Evolutionary conservation across 164 flowering plant species (phyloP).

Genomic region (Piper longum): DNA sequence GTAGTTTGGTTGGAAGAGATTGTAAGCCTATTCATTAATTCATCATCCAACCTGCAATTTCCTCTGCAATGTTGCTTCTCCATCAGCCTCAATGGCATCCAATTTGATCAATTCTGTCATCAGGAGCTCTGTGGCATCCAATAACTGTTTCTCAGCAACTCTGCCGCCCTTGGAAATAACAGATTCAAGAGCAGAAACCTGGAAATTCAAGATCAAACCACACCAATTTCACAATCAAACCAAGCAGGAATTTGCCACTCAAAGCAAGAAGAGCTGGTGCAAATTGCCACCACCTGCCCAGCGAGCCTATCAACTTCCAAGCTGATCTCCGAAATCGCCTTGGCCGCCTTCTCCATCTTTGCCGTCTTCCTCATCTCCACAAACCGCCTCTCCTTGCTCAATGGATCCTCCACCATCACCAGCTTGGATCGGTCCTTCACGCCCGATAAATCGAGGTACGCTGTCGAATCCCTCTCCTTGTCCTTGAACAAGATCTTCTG

Average conservation of each 20-base stretch:
- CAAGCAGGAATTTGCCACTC: no score
- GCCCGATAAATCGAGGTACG: slow-evolving; percentile 54
- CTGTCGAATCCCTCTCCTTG: slow-evolving; percentile 68
- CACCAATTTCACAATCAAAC: no score
- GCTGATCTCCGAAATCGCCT: slow-evolving; percentile 60
- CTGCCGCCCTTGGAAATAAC: slow-evolving; percentile 54
- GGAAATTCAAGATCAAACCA: slow-evolving; percentile 1
- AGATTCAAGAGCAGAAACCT: slow-evolving; percentile 82
- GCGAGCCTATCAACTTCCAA: slow-evolving; percentile 75
- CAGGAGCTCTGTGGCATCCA: slow-evolving; percentile 57
- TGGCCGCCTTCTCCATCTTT: slow-evolving; percentile 64
- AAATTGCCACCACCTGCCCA: slow-evolving; percentile 31
- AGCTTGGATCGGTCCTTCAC: slow-evolving; percentile 73
- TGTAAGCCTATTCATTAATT: background rate
- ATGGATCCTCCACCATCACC: slow-evolving; percentile 63
- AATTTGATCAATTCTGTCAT: slow-evolving; percentile 80
- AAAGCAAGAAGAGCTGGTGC: no score
- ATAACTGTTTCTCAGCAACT: slow-evolving; percentile 50
- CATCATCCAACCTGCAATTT: slow-evolving; percentile 63
- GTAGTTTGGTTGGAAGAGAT: background rate
- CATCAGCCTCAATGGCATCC: slow-evolving; percentile 67
- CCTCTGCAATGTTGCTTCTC: slow-evolving; percentile 75
- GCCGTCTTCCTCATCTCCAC: slow-evolving; percentile 70
- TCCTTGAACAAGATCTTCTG: slow-evolving; percentile 67
- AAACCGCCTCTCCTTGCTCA: slow-evolving; percentile 56